phyloP scores from a whole-genome alignment of 2,329 filamentous ascomycete genomes.

The Parafenestella ontariensis region DNA sequence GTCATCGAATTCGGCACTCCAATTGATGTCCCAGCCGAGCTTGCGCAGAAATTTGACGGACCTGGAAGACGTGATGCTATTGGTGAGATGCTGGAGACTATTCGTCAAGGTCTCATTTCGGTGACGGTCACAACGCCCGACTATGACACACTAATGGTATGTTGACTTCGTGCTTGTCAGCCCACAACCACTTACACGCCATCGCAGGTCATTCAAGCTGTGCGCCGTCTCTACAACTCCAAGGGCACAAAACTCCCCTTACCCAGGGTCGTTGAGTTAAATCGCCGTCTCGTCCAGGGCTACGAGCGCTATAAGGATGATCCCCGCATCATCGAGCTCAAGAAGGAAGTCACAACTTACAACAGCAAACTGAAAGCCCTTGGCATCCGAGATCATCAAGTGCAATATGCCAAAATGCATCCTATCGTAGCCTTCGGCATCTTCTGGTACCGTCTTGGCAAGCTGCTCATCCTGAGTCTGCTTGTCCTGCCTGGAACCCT shows the following conservation, averaged over 20 bases:
- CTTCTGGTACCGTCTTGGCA: conserved; percentile 79
- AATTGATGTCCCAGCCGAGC: conserved; percentile 80
- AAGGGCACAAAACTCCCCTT: conserved; percentile 92
- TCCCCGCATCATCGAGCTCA: conserved; percentile 77
- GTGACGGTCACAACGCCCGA: conserved; percentile 93
- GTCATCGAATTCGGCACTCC: conserved; percentile 95
- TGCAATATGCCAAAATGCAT: conserved; percentile 87
- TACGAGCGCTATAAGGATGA: conserved; percentile 95
- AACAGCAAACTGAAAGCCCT: conserved; percentile 86
- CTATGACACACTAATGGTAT: conserved; percentile 90
- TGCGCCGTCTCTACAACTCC: conserved; percentile 89
- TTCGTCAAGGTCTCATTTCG: conserved; percentile 82
- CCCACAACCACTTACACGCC: conserved; percentile 35
- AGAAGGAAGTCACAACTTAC: conserved; percentile 79
- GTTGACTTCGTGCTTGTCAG: neutral
- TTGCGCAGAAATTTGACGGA: conserved; percentile 87
- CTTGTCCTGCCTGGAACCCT: conserved; percentile 85
- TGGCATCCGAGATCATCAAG: conserved; percentile 90
- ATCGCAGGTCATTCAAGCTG: conserved; percentile 81
- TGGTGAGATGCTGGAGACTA: conserved; percentile 80
- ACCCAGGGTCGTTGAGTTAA: conserved; percentile 91
- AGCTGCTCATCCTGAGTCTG: conserved; percentile 77
- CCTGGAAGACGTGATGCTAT: conserved; percentile 78
- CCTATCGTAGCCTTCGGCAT: conserved; percentile 76
- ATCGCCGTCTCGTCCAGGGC: conserved; percentile 86